Evolutionary conservation across 164 flowering plant genomes (phyloP).

Genomic region (Sedum album): DNA sequence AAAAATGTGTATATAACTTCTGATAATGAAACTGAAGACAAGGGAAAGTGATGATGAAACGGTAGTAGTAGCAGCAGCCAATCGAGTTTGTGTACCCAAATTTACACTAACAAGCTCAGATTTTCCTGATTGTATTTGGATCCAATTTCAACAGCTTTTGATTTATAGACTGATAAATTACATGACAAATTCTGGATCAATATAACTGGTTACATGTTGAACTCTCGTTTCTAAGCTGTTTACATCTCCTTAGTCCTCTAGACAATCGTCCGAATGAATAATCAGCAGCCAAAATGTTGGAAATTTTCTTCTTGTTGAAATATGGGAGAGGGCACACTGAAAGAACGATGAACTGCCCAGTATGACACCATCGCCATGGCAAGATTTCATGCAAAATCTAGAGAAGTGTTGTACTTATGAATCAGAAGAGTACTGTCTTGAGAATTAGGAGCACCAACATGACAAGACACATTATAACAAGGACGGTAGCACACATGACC

Average conservation of each 20-base stretch:
- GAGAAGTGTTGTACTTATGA: background rate
- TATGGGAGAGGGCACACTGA: background rate
- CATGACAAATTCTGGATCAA: too few species aligned
- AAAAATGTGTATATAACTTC: background rate
- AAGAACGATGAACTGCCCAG: background rate
- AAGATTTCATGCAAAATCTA: background rate
- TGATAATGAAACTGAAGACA: background rate
- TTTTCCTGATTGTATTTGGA: too few species aligned
- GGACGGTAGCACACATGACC: constrained; percentile 84
- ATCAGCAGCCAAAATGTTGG: background rate
- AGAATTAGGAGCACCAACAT: constrained; percentile 80
- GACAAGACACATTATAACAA: constrained; percentile 77
- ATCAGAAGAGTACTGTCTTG: constrained; percentile 64
- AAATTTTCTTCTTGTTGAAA: background rate
- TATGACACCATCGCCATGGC: background rate
- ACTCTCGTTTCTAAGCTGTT: background rate
- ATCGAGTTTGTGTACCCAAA: background rate
- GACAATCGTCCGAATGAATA: background rate
- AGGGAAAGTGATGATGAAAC: background rate
- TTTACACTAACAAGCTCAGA: background rate
- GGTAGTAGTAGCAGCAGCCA: too few species aligned
- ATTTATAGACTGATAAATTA: too few species aligned
- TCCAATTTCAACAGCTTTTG: too few species aligned
- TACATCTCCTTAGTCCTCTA: background rate
- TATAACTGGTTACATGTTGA: background rate